Evolutionary conservation across 768 basidiomycete species (phyloP).

Genomic region (Trichaptum fuscoviolaceum): DNA sequence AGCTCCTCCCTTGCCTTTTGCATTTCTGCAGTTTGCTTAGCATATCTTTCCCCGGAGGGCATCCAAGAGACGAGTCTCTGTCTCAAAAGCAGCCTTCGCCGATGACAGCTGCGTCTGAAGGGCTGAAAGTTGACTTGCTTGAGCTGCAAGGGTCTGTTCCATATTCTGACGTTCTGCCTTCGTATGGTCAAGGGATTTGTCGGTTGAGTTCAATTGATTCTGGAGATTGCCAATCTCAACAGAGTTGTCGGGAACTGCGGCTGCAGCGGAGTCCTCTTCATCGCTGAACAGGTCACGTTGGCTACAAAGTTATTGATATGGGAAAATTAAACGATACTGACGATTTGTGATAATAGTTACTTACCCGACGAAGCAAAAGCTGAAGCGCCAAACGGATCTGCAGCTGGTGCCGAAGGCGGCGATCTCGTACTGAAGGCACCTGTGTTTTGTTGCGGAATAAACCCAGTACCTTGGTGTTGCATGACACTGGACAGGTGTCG

Average conservation of each 20-base stretch:
- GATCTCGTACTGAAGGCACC: constrained; percentile 13
- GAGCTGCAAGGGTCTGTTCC: constrained; percentile 59
- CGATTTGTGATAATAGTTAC: background rate
- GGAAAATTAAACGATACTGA: background rate
- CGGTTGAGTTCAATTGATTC: constrained; percentile 81
- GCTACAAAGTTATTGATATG: constrained; percentile 8
- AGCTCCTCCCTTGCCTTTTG: constrained; percentile 69
- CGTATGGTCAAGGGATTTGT: constrained; percentile 58
- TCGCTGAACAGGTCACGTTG: constrained; percentile 65
- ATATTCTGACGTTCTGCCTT: constrained; percentile 60
- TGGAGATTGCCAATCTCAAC: constrained; percentile 85
- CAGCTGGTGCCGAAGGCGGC: constrained; percentile 14
- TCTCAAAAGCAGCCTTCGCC: constrained; percentile 82
- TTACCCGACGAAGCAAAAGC: constrained; percentile 18
- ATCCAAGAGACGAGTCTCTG: constrained; percentile 66
- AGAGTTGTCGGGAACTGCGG: constrained; percentile 64
- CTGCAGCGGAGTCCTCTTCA: constrained; percentile 39
- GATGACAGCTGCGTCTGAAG: constrained; percentile 80
- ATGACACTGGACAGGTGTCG: constrained; percentile 4
- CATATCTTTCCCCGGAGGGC: constrained; percentile 65
- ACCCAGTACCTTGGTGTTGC: constrained; percentile 12
- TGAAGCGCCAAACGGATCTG: constrained; percentile 50
- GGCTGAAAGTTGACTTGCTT: constrained; percentile 69
- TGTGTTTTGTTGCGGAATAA: constrained; percentile 5
- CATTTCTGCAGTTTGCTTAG: constrained; percentile 65